Evolutionary conservation across 306 rosid species (phyloP).

Genomic region (Vigna mungo): DNA sequence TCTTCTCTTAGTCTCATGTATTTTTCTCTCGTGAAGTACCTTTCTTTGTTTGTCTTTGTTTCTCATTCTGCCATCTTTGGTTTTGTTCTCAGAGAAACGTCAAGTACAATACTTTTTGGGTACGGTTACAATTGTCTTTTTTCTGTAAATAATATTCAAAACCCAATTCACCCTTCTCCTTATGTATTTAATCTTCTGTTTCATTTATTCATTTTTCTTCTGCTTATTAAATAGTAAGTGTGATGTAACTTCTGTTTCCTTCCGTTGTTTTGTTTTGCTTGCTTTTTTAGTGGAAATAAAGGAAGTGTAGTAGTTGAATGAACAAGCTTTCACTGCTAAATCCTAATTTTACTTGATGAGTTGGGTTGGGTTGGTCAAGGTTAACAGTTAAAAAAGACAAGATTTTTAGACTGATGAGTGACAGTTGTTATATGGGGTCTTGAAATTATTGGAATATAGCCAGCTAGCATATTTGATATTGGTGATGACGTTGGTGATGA

Average conservation of each 20-base stretch:
- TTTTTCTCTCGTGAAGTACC: neutral
- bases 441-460: conserved; percentile 42
- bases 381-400: conserved; percentile 15
- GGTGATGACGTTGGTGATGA: conserved; percentile 26
- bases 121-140: conserved; percentile 12
- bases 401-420: conserved; percentile 12
- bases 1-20: neutral
- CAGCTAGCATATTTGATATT: conserved; percentile 47
- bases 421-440: conserved; percentile 44
- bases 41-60: neutral
- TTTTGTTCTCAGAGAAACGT: neutral
- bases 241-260: conserved; percentile 23
- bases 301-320: conserved; percentile 36
- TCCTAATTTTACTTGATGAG: conserved; percentile 1
- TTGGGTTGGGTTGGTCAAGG: conserved; percentile 44
- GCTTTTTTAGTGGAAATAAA: neutral
- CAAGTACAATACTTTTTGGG: neutral
- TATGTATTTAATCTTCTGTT: neutral
- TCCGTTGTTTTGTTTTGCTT: neutral
- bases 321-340: neutral
- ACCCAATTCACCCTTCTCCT: neutral
- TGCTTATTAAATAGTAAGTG: neutral
- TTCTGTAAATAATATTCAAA: neutral
- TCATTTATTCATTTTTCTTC: neutral
- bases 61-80: neutral